A percentile compares a stretch with the other conserved stretches of the same genome.
Conservation (phyloP, 257 asterid species). For the Primulina huaijiensis region DNA sequence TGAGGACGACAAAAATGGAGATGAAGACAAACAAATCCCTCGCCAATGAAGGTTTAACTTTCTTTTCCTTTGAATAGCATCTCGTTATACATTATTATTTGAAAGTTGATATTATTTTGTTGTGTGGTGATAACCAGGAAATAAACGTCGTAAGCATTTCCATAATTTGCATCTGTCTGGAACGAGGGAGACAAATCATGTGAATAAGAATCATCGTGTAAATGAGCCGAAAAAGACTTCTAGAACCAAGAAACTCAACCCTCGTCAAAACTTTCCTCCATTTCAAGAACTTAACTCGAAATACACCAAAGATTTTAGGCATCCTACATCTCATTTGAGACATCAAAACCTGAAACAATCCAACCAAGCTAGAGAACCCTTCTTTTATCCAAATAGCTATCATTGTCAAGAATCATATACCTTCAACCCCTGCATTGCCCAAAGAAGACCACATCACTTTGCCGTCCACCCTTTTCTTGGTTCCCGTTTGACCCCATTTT, state of each 20-base stretch:
- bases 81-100: slow-evolving; percentile 1
- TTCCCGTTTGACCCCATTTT: background rate
- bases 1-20: slow-evolving; percentile 35
- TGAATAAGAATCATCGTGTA: slow-evolving; percentile 20
- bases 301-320: slow-evolving; percentile 22
- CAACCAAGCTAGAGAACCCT: slow-evolving; percentile 28
- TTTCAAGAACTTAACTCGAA: slow-evolving; percentile 23
- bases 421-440: background rate
- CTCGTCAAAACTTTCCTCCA: slow-evolving; percentile 18
- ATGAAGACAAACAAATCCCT: slow-evolving; percentile 29
- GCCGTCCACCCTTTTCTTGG: background rate
- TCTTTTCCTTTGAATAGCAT: slow-evolving; percentile 7
- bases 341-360: slow-evolving; percentile 26
- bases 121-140: slow-evolving; percentile 30
- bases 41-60: slow-evolving; percentile 32
- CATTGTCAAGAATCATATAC: slow-evolving; percentile 21
- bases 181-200: slow-evolving; percentile 20
- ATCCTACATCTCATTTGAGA: slow-evolving; percentile 26
- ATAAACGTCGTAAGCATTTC: slow-evolving; percentile 36
- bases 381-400: slow-evolving; percentile 18
- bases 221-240: slow-evolving; percentile 29
- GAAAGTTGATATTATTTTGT: slow-evolving; percentile 1
- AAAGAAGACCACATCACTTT: background rate
- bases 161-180: slow-evolving; percentile 29
- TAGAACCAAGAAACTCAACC: slow-evolving; percentile 27